A percentile compares a stretch with the other conserved stretches of the same genome.
phyloP scores from a whole-genome alignment of 345 rosid species.

The Eucalyptus curtisii region DNA sequence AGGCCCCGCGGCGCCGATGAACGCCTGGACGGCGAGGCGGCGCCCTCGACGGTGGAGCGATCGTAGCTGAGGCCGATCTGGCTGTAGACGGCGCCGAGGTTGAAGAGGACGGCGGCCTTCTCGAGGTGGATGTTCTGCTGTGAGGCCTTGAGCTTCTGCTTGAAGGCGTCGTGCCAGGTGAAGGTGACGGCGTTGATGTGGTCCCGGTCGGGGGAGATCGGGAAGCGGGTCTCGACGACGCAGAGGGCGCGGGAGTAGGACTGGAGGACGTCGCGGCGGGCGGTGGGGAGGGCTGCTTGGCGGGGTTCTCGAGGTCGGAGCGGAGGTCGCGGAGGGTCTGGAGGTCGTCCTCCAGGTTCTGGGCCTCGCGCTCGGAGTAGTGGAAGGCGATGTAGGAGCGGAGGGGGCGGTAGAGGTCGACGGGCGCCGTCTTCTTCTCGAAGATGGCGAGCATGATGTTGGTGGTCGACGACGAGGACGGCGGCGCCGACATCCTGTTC shows the following conservation, averaged over 20 bases:
- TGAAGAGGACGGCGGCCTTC: constrained; percentile 85
- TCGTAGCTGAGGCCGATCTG: constrained; percentile 81
- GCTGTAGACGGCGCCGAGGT: constrained; percentile 75
- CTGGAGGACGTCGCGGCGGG: constrained; percentile 77
- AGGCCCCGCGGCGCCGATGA: constrained; percentile 76
- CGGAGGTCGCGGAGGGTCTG: constrained; percentile 61
- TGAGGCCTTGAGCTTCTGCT: constrained; percentile 66
- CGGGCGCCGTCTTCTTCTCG: constrained; percentile 75
- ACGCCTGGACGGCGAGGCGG: constrained; percentile 83
- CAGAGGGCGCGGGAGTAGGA: constrained; percentile 69
- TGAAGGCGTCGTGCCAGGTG: constrained; percentile 86
- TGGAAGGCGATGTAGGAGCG: constrained; percentile 65
- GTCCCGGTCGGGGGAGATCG: constrained; percentile 76
- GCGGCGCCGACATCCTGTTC: background rate
- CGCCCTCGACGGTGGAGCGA: constrained; percentile 71
- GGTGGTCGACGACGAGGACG: constrained; percentile 20
- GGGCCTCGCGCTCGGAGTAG: constrained; percentile 97
- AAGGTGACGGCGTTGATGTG: constrained; percentile 76
- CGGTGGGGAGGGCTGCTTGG: constrained; percentile 61
- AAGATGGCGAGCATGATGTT: constrained; percentile 88
- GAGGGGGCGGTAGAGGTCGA: constrained; percentile 90
- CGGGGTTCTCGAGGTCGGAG: constrained; percentile 62
- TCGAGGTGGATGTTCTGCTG: constrained; percentile 93
- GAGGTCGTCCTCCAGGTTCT: constrained; percentile 90
- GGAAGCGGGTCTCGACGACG: constrained; percentile 88